Base-by-base conservation (phyloP, 495 filamentous ascomycete genomes). In the Cryomyces antarcticus region DNA sequence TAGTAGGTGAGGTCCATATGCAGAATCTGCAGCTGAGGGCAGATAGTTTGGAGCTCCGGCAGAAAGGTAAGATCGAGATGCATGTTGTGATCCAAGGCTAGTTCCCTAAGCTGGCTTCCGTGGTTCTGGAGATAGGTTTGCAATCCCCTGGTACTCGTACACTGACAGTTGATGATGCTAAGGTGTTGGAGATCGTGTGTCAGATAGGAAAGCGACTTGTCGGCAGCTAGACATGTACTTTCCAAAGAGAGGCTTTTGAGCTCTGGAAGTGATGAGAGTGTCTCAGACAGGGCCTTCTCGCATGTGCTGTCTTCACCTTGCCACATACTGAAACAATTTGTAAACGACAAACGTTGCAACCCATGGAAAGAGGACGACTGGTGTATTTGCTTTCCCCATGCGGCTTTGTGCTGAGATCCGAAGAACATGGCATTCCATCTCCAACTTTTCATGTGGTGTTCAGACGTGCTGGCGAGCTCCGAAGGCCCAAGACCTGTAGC, bases 81-180 rank as follows among this genome's bases (percentile, higher is more conserved):
- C 39, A 77, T 74, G 52, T 88, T 88, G 56, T 93, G 79, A 12
- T 77, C 69, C 3, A 94, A 64, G 9, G 62, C 68, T 9, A 94
- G 65, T 37, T 73, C 65, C 27, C 67, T 66, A 9, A 94, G 61
- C 30, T 70, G 55, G 7, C 57, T 49, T 0, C 84, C 86, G 47
- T 77, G 72, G 1, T 67, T 63, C 5, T 63, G 44, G 12, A 94
- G 66, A 45, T 78, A 89, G 0, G 43, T 45, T 9, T 60, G 54
- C 12, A 94, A 57, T 41, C 69, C 64, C 7, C 67, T 57, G 0
- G 78, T 72, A 3, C 61, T 71, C 0, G 92, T 48, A 10, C 77
- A 70, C 52, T 72, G 72, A 53, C 83, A 93, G 52, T 87, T 86
- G 45, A 72, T 71, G 12, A 93, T 57, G 39, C 77, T 75, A 6